A percentile compares a stretch with the other conserved stretches of the same genome.
Conservation (phyloP, 306 rosid genomes). For the Gastrolobium villosum region DNA sequence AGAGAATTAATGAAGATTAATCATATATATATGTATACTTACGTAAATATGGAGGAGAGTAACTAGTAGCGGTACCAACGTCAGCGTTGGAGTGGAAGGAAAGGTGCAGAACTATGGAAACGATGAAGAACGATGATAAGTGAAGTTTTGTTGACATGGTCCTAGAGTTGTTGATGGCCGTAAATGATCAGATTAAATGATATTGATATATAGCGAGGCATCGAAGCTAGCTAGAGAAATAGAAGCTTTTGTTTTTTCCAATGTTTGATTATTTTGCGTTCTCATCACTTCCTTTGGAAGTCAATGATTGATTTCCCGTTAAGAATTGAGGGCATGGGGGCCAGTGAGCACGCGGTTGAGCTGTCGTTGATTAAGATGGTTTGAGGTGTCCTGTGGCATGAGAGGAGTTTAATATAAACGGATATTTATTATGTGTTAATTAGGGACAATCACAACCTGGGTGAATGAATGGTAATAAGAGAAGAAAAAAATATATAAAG, state of each 20-base stretch:
- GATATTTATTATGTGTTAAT: too few species aligned
- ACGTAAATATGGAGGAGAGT: constrained; percentile 82
- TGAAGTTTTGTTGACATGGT: background rate
- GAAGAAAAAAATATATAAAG: too few species aligned
- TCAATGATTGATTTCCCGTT: background rate
- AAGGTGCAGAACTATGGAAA: constrained; percentile 22
- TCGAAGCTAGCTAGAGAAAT: too few species aligned
- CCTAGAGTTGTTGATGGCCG: background rate
- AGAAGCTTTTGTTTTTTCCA: too few species aligned
- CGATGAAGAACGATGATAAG: background rate
- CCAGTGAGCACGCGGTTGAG: too few species aligned
- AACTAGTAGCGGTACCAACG: constrained; percentile 72
- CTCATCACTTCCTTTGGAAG: background rate
- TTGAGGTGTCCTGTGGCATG: too few species aligned
- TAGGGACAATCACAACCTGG: too few species aligned
- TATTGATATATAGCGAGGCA: too few species aligned
- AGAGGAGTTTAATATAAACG: too few species aligned
- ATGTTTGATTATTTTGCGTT: background rate
- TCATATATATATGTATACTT: constrained; percentile 31
- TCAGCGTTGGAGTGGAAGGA: constrained; percentile 56
- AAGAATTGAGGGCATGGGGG: background rate
- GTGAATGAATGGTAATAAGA: too few species aligned
- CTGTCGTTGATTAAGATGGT: too few species aligned
- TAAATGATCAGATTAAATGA: background rate
- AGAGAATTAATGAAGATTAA: too few species aligned